Evolutionary conservation across 2,329 filamentous ascomycete species (phyloP), one percentile per base, ranked within the genome.

Genomic region (Sclerotinia glacialis): DNA sequence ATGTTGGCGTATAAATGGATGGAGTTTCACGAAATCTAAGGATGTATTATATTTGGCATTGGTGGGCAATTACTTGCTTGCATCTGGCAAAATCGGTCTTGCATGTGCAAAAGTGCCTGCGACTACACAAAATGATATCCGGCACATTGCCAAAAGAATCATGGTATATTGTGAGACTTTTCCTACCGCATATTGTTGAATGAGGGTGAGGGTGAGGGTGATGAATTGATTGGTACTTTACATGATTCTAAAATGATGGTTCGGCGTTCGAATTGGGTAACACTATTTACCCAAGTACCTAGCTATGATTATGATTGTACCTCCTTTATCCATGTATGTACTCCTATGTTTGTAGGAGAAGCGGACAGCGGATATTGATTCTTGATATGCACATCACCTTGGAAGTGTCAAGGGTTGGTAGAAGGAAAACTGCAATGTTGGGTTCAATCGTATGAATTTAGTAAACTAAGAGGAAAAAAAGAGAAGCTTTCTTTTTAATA

Each of bases 31-130:
- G 58, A 58, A 58, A 64, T 55, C 63, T 65, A 49, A 46, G 63
- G 63, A 59, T 65, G 63, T 65, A 65, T 65, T 65, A 65, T 65
- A 65, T 47, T 65, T 65, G 52, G 53, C 63, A 28, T 50, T 50
- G 53, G 53, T 47, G 42, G 47, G 52, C 31, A 59, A 21, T 59
- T 59, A 42, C 31, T 37, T 21, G 31, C 47, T 26, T 50, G 44
- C 58, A 34, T 21, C 58, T 61, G 44, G 58, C 49, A 49, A 31
- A 21, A 49, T 49, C 14, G 58, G 44, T 61, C n/a, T 46, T 49
- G n/a, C 58, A 60, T 26, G 18, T 49, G 28, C 28, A 60, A 40
- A 49, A 18, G n/a, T 49, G 44, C 46, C 23, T 26, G 58, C 28
- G 44, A 40, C n/a, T 49, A 49, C 37, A 40, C 18, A 21, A 60